These are phyloP conservation scores for Phytophthora pinifolia DNA, from an alignment of 352 stramenopile species.

Conservation along the genomic window DNA sequence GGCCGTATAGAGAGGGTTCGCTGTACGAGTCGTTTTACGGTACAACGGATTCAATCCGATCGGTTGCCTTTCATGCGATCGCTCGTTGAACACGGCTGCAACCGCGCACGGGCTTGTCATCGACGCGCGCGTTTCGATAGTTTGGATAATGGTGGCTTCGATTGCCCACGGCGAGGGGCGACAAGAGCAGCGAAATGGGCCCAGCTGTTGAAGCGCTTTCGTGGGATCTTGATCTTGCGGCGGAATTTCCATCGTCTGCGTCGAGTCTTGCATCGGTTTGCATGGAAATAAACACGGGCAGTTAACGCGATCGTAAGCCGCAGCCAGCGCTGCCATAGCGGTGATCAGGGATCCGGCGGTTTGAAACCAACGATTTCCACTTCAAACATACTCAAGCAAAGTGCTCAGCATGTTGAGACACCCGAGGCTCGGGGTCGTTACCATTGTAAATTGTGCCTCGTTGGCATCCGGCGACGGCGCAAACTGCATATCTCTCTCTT, in stretches of 20 bases:
- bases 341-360: neutral
- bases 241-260: neutral
- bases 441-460: constrained; percentile 10
- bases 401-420: too few relatives aligned
- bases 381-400: neutral
- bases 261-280: neutral
- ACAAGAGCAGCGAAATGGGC: constrained; percentile 16
- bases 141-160: constrained; percentile 20
- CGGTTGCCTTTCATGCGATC: neutral
- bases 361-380: constrained; percentile 3
- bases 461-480: neutral
- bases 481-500: constrained; percentile 9
- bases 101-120: neutral
- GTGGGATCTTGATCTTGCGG: neutral
- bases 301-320: too few relatives aligned
- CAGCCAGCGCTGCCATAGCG: neutral
- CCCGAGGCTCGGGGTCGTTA: neutral
- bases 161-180: constrained; percentile 8
- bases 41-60: too few relatives aligned
- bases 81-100: constrained; percentile 2
- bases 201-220: constrained; percentile 6
- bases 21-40: neutral
- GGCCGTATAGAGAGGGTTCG: constrained; percentile 3
- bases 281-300: neutral
- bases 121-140: constrained; percentile 1